Evolutionary conservation across 2,329 filamentous ascomycete species (phyloP).

Genomic region (Paraphoma sp.): DNA sequence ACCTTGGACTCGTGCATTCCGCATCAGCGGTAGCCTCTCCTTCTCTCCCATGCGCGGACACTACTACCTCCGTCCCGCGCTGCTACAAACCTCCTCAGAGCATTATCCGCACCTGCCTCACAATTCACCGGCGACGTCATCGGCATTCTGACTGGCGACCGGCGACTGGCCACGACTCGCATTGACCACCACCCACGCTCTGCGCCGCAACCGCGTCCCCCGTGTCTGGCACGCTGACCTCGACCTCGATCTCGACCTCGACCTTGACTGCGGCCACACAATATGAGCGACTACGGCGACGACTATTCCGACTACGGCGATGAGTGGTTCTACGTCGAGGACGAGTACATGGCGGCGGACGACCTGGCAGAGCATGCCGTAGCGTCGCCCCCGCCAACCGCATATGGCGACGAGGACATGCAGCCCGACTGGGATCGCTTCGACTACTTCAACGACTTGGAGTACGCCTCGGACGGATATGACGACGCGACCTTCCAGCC

Average conservation of each 20-base stretch:
- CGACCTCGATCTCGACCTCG: not conserved
- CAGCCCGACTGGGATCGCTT: constrained; percentile 55
- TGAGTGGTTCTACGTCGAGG: constrained; percentile 57
- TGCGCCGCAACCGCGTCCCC: constrained; percentile 1
- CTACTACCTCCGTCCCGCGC: not conserved
- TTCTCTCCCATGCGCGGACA: not conserved
- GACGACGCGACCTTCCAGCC: constrained; percentile 48
- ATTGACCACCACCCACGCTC: not conserved
- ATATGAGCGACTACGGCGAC: constrained; percentile 53
- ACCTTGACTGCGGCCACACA: constrained; percentile 7
- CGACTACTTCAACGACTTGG: constrained; percentile 57
- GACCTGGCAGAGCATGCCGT: constrained; percentile 58
- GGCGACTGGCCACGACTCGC: not conserved
- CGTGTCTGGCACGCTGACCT: constrained; percentile 1
- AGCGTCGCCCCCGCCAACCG: constrained; percentile 49
- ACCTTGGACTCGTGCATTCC: not conserved
- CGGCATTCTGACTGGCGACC: not conserved
- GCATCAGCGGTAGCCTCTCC: not conserved
- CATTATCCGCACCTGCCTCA: not conserved
- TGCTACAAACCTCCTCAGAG: not conserved
- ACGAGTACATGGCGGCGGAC: constrained; percentile 52
- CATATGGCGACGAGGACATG: constrained; percentile 39
- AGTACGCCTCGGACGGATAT: constrained; percentile 56
- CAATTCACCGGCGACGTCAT: not conserved
- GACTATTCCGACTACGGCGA: constrained; percentile 47